These are phyloP conservation scores for Mortierella polycephala DNA, from an alignment of 371 early-diverging fungal species.

Conservation along the genomic window DNA sequence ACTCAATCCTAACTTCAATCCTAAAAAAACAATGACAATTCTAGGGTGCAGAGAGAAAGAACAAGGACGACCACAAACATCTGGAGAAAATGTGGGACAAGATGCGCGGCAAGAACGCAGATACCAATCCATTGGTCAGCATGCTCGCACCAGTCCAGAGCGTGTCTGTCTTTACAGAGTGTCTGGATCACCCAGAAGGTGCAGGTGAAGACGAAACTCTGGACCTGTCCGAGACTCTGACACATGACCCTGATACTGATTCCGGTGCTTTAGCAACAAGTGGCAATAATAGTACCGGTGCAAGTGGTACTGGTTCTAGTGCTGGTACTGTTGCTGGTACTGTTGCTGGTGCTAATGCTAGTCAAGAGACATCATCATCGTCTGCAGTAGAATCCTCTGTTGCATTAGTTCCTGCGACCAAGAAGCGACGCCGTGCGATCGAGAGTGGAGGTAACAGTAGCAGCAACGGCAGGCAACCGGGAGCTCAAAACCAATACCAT, in stretches of 20 bases:
- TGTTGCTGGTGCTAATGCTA: neutral
- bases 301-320: conserved; percentile 10
- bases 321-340: neutral
- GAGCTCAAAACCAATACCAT: neutral
- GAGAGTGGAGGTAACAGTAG: conserved; percentile 1
- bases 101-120: conserved; percentile 58
- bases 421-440: conserved; percentile 28
- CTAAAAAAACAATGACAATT: conserved; percentile 6
- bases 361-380: neutral
- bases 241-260: conserved; percentile 29
- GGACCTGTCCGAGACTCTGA: conserved; percentile 52
- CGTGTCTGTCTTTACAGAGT: conserved; percentile 53
- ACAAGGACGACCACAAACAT: conserved; percentile 76
- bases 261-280: neutral
- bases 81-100: conserved; percentile 68
- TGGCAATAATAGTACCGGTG: neutral
- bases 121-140: conserved; percentile 31
- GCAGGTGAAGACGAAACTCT: conserved; percentile 50
- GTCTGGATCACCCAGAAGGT: conserved; percentile 42
- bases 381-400: neutral
- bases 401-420: conserved; percentile 1
- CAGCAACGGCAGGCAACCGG: neutral
- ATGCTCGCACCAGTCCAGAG: conserved; percentile 52
- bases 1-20: no score
- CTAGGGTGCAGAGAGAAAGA: conserved; percentile 74